Conservation (phyloP, 805 yeast species). For the Scheffersomyces lignosus region DNA sequence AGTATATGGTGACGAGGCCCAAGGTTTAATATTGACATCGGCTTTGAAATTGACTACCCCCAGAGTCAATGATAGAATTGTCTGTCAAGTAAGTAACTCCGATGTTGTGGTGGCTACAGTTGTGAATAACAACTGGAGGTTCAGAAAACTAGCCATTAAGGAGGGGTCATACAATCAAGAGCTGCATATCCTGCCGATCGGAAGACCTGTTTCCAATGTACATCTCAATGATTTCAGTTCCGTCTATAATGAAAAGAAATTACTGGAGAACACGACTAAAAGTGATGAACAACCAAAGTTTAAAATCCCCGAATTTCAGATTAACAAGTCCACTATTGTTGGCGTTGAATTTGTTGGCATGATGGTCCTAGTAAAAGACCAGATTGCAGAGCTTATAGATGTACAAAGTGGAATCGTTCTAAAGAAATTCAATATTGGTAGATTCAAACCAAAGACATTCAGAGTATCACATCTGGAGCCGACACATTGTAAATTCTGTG, state of each 20-base stretch:
- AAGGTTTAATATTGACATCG: conserved; percentile 33
- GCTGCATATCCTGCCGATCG: conserved; percentile 10
- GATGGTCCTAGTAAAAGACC: conserved; percentile 59
- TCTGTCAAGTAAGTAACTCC: conserved; percentile 51
- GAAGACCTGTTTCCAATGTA: neutral
- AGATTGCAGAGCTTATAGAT: conserved; percentile 67
- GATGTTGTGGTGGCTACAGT: conserved; percentile 61
- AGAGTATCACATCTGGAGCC: conserved; percentile 81
- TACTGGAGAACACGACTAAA: neutral
- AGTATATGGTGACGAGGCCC: conserved; percentile 13
- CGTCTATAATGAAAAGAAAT: neutral
- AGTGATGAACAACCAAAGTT: neutral
- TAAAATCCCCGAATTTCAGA: conserved; percentile 9
- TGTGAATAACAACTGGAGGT: conserved; percentile 66
- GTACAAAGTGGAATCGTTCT: conserved; percentile 75
- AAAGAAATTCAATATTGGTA: conserved; percentile 59
- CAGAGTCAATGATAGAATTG: conserved; percentile 70
- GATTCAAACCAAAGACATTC: conserved; percentile 59
- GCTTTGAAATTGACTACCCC: conserved; percentile 66
- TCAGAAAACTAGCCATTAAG: conserved; percentile 49
- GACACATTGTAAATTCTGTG: conserved; percentile 87
- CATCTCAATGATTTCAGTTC: conserved; percentile 13
- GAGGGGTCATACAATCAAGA: conserved; percentile 45
- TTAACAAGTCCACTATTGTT: conserved; percentile 43
- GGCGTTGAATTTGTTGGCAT: conserved; percentile 73